Conservation (phyloP, 2,329 filamentous ascomycete genomes). For the Aureobasidium subglaciale region DNA sequence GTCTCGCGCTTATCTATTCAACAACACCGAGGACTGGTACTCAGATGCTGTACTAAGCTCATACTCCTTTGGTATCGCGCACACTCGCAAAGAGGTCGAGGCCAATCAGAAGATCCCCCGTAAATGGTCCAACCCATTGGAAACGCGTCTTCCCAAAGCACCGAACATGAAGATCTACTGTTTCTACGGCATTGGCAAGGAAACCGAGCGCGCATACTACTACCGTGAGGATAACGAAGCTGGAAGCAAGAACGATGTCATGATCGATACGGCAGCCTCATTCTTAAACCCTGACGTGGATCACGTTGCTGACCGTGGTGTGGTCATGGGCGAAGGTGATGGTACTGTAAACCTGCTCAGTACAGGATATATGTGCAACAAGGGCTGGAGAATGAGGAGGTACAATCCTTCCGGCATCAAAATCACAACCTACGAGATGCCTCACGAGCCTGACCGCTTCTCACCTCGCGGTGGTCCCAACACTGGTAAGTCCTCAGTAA, state of each 20-base stretch:
- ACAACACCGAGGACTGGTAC: conserved; percentile 82
- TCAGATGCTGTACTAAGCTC: conserved; percentile 60
- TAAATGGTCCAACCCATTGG: conserved; percentile 94
- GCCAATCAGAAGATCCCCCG: conserved; percentile 44
- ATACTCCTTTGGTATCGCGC: conserved; percentile 85
- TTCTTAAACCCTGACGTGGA: conserved; percentile 55
- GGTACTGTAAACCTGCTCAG: conserved; percentile 92
- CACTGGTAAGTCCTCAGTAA: conserved; percentile 40
- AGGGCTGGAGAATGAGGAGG: conserved; percentile 85
- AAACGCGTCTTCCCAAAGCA: conserved; percentile 77
- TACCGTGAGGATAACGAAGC: conserved; percentile 67
- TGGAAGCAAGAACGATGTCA: conserved; percentile 56
- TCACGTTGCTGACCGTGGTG: conserved; percentile 74
- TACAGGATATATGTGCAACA: conserved; percentile 92
- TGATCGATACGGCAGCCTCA: conserved; percentile 61
- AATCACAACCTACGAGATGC: conserved; percentile 89
- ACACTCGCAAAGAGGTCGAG: conserved; percentile 71
- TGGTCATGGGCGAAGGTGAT: conserved; percentile 93
- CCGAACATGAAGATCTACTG: conserved; percentile 92
- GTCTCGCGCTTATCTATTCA: conserved; percentile 70
- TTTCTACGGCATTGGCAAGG: conserved; percentile 93
- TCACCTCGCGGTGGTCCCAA: conserved; percentile 67
- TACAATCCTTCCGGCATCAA: conserved; percentile 83
- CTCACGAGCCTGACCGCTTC: conserved; percentile 88
- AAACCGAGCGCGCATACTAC: conserved; percentile 86